A percentile compares a stretch with the other conserved stretches of the same genome.
Conservation (phyloP, 768 basidiomycete species). For the Lactifluus hygrophoroides region DNA sequence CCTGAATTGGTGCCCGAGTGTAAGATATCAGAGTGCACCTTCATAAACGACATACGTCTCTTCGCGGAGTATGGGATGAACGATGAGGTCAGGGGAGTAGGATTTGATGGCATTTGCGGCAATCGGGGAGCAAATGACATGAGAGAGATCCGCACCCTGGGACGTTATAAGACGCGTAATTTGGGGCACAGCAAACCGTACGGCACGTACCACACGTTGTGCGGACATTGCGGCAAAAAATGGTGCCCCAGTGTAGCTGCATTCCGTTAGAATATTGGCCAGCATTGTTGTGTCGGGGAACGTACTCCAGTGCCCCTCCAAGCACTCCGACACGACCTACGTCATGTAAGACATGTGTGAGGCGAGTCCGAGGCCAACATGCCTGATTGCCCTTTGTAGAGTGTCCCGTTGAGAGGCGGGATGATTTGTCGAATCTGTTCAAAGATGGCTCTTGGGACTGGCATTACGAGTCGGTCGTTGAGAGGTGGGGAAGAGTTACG, state of each 20-base stretch:
- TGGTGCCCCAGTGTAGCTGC: conserved; percentile 92
- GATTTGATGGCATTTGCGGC: conserved; percentile 93
- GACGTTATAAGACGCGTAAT: too few species aligned
- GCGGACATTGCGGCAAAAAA: conserved; percentile 93
- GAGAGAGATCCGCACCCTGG: conserved; percentile 91
- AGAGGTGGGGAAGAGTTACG: too few species aligned
- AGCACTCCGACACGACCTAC: conserved; percentile 86
- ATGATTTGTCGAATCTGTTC: conserved; percentile 76
- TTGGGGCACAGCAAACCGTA: neutral
- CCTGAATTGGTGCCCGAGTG: conserved; percentile 28
- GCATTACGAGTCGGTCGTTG: too few species aligned
- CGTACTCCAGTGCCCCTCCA: conserved; percentile 90
- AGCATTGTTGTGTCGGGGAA: conserved; percentile 1
- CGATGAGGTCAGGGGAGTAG: conserved; percentile 95
- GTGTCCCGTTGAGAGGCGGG: conserved; percentile 77
- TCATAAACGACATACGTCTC: conserved; percentile 41
- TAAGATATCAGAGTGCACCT: neutral
- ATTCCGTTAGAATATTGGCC: neutral
- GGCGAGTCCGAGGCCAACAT: conserved; percentile 20
- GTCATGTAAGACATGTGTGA: neutral
- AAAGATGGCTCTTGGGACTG: conserved; percentile 50
- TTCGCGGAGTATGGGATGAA: conserved; percentile 82
- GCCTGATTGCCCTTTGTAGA: conserved; percentile 97
- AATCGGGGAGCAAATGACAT: conserved; percentile 92
- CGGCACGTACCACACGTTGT: conserved; percentile 58